Evolutionary conservation across 192 early-diverging fungal species (phyloP), one percentile per base, ranked within the genome.

Genomic region (Kappamyces sp.): DNA sequence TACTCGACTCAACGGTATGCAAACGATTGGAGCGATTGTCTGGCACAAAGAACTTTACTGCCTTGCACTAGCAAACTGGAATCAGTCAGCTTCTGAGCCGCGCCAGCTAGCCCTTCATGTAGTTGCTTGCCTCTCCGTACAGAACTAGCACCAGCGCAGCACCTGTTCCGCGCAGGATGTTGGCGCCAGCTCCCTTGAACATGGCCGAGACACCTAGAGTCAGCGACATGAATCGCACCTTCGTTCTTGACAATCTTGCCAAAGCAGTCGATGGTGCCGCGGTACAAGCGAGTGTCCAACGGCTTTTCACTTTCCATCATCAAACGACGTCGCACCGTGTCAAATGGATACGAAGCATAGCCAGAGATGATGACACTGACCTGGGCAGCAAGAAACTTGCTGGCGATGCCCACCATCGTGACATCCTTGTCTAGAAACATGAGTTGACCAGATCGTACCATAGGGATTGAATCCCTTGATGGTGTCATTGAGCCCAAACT

Each of bases 121-220:
- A 65, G 53, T 55, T 63, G 64, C 73, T 68, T 57, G 72, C 51
- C 53, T 73, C 65, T 49, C 69, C 77, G 67, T 79, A 79, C 49
- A 65, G 65, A 47, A 81, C 87, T 73, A 90, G 86, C 64, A 97
- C 96, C 82, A 88, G 84, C 64, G 96, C 93, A 86, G 90, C 96
- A 78, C 88, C 96, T 63, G 90, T 89, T 77, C 87, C 93, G 76
- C 96, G 88, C 78, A 98, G 88, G 67, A 97, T 91, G 87, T 98
- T 97, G 70, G 96, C 92, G 85, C 92, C 88, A 71, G 92, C 92
- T 81, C 96, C 96, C 84, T 95, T 94, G 92, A 97, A 98, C 76
- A 98, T 80, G 68, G 93, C 87, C 80, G 84, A 87, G 71, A 77
- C 57, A 69, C 96, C 96, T 74, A 23, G 23, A 23, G 23, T 23